These are phyloP conservation scores for Termitomyces sp. DNA, from an alignment of 768 basidiomycete genomes.

Conservation along the genomic window DNA sequence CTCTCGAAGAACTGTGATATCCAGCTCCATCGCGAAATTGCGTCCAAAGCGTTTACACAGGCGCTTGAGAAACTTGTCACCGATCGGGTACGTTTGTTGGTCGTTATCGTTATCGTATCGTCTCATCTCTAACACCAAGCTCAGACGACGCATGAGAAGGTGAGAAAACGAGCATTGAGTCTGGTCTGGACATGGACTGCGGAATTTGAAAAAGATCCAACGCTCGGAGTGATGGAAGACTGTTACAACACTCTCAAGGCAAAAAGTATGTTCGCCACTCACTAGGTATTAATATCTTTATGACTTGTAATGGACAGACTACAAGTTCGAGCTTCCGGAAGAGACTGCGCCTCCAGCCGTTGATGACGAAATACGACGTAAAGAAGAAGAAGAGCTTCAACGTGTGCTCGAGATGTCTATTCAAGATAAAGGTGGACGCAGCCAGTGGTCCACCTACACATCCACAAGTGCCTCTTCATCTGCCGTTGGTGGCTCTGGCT, in stretches of 20 bases:
- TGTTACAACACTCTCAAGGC: constrained; percentile 77
- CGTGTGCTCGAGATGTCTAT: constrained; percentile 92
- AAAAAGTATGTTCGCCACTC: constrained; percentile 56
- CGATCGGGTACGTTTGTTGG: constrained; percentile 64
- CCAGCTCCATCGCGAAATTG: constrained; percentile 80
- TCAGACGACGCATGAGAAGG: constrained; percentile 89
- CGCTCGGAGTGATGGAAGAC: constrained; percentile 88
- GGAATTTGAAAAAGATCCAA: constrained; percentile 77
- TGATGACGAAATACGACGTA: constrained; percentile 76
- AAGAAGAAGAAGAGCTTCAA: constrained; percentile 94
- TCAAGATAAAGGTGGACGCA: constrained; percentile 83
- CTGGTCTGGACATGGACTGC: constrained; percentile 82
- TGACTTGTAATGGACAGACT: constrained; percentile 41
- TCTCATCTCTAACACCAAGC: neutral
- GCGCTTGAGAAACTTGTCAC: constrained; percentile 83
- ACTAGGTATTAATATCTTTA: constrained; percentile 3
- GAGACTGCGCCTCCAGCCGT: constrained; percentile 67
- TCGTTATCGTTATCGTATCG: neutral
- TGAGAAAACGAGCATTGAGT: constrained; percentile 68
- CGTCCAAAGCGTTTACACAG: constrained; percentile 87
- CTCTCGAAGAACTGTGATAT: constrained; percentile 89
- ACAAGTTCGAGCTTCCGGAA: constrained; percentile 61
- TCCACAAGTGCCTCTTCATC: constrained; percentile 25
- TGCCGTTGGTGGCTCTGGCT: constrained; percentile 21
- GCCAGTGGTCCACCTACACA: constrained; percentile 47